phyloP scores from a whole-genome alignment of 495 filamentous ascomycete species.

The Aspergillus cavernicola region DNA sequence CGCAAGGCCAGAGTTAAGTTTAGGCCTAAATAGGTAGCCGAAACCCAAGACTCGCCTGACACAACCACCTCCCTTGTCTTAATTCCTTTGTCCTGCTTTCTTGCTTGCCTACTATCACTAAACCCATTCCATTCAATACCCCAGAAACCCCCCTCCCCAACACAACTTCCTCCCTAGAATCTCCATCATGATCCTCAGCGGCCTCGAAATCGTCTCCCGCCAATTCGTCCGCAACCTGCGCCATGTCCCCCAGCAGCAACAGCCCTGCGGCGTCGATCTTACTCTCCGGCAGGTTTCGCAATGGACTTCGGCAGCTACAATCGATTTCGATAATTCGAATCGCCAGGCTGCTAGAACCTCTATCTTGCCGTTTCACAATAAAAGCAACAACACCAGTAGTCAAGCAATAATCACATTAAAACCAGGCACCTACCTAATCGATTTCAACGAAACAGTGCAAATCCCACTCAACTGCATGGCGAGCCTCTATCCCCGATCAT shows the following conservation, averaged over 20 bases:
- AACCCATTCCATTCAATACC: no score
- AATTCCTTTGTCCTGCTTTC: no score
- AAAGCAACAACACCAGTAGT: background rate
- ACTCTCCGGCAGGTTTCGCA: conserved; percentile 28
- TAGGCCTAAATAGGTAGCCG: no score
- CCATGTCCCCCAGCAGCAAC: conserved; percentile 27
- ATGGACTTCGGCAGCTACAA: conserved; percentile 37
- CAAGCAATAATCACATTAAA: conserved; percentile 16
- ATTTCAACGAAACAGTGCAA: conserved; percentile 45
- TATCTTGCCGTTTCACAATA: conserved; percentile 19
- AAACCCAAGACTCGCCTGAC: no score
- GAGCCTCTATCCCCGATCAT: conserved; percentile 33
- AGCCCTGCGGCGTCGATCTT: conserved; percentile 45
- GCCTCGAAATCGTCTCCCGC: conserved; percentile 22
- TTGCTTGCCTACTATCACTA: no score
- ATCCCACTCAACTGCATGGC: conserved; percentile 40
- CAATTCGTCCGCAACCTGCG: conserved; percentile 32
- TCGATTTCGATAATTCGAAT: conserved; percentile 42
- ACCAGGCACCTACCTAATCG: conserved; percentile 38
- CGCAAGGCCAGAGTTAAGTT: no score
- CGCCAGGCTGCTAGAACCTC: conserved; percentile 30
- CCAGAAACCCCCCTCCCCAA: no score
- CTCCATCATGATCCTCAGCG: conserved; percentile 26
- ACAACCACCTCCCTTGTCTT: no score
- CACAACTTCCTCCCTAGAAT: no score